Evolutionary conservation across 495 filamentous ascomycete genomes (phyloP), one percentile per base, ranked within the genome.

Genomic region (Aspergillus taichungensis): DNA sequence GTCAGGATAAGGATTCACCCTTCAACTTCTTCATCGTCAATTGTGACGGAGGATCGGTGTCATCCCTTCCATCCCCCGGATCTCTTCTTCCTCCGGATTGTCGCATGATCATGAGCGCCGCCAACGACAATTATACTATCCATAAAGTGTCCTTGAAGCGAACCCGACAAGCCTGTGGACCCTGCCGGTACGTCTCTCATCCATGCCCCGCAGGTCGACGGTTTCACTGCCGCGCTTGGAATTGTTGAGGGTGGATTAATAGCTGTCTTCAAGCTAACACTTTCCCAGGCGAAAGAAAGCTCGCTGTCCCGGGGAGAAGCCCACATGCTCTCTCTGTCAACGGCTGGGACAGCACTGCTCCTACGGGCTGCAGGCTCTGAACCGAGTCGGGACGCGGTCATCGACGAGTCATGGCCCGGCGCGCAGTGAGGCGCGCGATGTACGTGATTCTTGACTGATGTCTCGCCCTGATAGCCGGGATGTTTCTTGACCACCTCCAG

Each of bases 241-340:
- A 13, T 9, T 27, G 18, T 24, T 24, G 18, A 24, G 2, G 18
- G 18, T 24, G 18, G 18, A 24, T 24, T 24, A 4, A 24, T 24
- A 4, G 18, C 12, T 10, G n/a, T 9, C 14, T 29, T 39, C 37
- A 27, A 8, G 10, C 2, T 34, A 5, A 30, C 28, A 8, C 12
- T 13, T 1, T 37, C 35, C 14, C 34, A 66, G 65, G 40, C 54
- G 65, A 37, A 67, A 68, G 39, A 68, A 68, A 46, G 63, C 63
- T 11, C 61, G 65, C n/a, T 68, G 65, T 42, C 65, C 65, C 6
- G 65, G 65, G 13, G 65, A 68, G 40, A 65, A 61, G 34, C 65
- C 65, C 3, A 43, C 43, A 31, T 68, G 65, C 34, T 66, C 65
- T 28, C 44, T 62, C n/a, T 68, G 65, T 30, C 47, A 60, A 29